A percentile compares a stretch with the other conserved stretches of the same genome.
phyloP scores from a whole-genome alignment of 2,329 filamentous ascomycete genomes.

The Colletotrichum sidae region DNA sequence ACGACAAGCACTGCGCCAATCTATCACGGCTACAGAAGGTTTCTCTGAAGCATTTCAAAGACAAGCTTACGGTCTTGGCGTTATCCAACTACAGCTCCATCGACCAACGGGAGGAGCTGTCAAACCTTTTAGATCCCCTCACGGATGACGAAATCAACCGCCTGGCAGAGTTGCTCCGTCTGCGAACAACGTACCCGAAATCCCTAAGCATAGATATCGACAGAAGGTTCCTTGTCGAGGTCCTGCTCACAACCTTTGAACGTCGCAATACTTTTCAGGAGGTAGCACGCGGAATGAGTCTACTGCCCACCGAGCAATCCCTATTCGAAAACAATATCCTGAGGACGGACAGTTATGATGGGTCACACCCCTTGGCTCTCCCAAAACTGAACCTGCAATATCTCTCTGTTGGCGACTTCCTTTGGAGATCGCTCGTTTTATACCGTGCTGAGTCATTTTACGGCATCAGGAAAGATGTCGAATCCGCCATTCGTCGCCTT shows the following conservation, averaged over 20 bases:
- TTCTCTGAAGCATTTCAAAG: slow-evolving; percentile 84
- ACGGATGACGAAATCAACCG: slow-evolving; percentile 79
- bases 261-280: slow-evolving; percentile 87
- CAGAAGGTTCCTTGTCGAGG: slow-evolving; percentile 75
- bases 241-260: slow-evolving; percentile 81
- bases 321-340: slow-evolving; percentile 85
- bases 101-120: slow-evolving; percentile 81
- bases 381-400: slow-evolving; percentile 98
- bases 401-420: slow-evolving; percentile 91
- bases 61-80: slow-evolving; percentile 90
- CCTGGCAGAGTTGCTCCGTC: slow-evolving; percentile 77
- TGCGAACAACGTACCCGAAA: slow-evolving; percentile 85
- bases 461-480: slow-evolving; percentile 90
- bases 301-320: slow-evolving; percentile 85
- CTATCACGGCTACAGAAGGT: slow-evolving; percentile 84
- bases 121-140: slow-evolving; percentile 78
- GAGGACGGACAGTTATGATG: slow-evolving; percentile 88
- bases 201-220: slow-evolving; percentile 72
- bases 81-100: slow-evolving; percentile 93
- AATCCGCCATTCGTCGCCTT: slow-evolving; percentile 82
- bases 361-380: slow-evolving; percentile 86
- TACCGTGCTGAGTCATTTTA: slow-evolving; percentile 95
- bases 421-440: slow-evolving; percentile 93
- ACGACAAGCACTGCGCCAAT: slow-evolving; percentile 81
- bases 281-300: slow-evolving; percentile 73